phyloP scores from a whole-genome alignment of 2,329 filamentous ascomycete genomes.

The Fulvia fulva region DNA sequence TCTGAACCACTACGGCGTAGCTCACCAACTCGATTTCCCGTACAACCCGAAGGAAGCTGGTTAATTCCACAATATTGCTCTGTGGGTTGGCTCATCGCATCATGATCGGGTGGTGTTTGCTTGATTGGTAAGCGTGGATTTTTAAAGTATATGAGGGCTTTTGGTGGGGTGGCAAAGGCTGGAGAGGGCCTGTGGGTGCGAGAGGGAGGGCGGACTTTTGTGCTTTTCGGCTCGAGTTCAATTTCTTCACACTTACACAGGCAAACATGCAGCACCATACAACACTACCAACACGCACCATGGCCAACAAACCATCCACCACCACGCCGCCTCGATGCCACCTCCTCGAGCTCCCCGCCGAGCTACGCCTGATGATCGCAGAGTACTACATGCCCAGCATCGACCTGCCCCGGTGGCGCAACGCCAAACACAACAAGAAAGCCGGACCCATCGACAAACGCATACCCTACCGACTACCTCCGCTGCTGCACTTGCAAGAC shows the following conservation, averaged over 20 bases:
- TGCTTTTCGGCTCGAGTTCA: not conserved
- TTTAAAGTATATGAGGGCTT: not conserved
- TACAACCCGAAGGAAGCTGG: not conserved
- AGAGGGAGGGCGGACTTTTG: not conserved
- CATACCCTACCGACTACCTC: not conserved
- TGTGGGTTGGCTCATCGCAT: not conserved
- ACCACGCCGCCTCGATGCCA: not conserved
- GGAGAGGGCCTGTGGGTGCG: not conserved
- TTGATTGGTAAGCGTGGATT: not conserved
- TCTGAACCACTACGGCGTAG: not conserved
- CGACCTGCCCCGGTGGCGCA: not conserved
- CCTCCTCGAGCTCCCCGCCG: not conserved
- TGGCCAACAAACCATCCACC: not conserved
- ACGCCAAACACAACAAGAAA: not conserved
- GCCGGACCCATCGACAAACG: not conserved
- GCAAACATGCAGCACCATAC: not conserved
- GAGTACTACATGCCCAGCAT: not conserved
- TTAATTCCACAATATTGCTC: not conserved
- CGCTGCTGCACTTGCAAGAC: not conserved
- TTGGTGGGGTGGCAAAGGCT: not conserved
- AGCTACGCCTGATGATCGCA: not conserved
- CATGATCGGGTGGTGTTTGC: not conserved
- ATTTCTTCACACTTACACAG: not conserved
- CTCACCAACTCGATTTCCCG: not conserved
- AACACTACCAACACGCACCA: not conserved